Evolutionary conservation across 2,329 filamentous ascomycete species (phyloP), one percentile per base, ranked within the genome.

Genomic region (Talaromyces funiculosus): DNA sequence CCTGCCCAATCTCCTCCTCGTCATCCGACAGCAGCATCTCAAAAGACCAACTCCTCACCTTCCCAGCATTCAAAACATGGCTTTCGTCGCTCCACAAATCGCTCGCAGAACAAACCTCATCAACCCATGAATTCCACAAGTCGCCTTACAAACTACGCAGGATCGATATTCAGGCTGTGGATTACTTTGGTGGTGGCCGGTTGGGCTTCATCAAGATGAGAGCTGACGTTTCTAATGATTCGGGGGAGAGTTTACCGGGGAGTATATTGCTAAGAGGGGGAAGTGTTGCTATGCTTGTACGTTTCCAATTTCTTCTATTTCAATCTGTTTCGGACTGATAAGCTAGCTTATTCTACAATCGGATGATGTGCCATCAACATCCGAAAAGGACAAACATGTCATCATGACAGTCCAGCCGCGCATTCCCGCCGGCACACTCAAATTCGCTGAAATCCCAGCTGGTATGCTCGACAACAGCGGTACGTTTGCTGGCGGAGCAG

Each of bases 381-480:
- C 75, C 10, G 77, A 81, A 61, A 62, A 69, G 16, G 71, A 68
- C 7, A 82, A 82, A 66, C 71, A 80, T 53, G 81, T 80, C 3
- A 75, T 86, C 37, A 66, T 86, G 22, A 84, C 83, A 0, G 68
- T 84, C 3, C 84, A 86, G 64, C 82, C 84, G 7, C 80, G 84
- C 29, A 79, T 85, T n/a, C 80, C 84, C 5, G 81, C 82, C 0
- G 82, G 80, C 0, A 81, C 78, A 1, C 75, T 86, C 3, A 72
- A 78, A 1, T 82, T 86, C 60, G 66, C 77, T 12, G 84, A 86
- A 66, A 79, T 86, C 5, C 84, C 84, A 2, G 83, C 84, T 0
- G 84, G 84, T 29, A 86, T 86, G 84, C 73, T 86, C 1, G 84
- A 86, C 64, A 80, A 81, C 62, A 73, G 71, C 40, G 79, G 80